Conservation (phyloP, 495 filamentous ascomycete species). For the Entonaema liquescens region DNA sequence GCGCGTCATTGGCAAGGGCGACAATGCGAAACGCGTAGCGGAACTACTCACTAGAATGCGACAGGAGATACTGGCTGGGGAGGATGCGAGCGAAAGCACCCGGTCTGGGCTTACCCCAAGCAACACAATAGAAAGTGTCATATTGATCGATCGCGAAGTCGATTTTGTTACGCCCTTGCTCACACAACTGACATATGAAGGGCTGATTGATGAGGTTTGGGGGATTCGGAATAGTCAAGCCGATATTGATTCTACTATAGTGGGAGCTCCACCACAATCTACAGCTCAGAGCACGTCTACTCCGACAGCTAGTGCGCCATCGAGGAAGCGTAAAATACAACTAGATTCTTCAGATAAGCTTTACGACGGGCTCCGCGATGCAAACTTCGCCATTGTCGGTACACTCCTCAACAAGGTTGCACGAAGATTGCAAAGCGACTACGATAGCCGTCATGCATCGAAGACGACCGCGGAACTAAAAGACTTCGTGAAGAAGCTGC, state of each 20-base stretch:
- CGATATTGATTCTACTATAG: conserved; percentile 91
- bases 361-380: conserved; percentile 86
- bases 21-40: conserved; percentile 86
- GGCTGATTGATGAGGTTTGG: conserved; percentile 93
- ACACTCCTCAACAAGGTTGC: conserved; percentile 90
- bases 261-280: conserved; percentile 72
- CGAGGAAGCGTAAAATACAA: conserved; percentile 86
- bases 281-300: conserved; percentile 62
- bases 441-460: conserved; percentile 86
- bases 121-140: conserved; percentile 82
- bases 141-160: conserved; percentile 94
- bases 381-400: conserved; percentile 95
- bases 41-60: conserved; percentile 94
- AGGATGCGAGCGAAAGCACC: conserved; percentile 68
- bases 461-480: conserved; percentile 90
- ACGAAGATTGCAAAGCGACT: conserved; percentile 84
- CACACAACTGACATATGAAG: conserved; percentile 97
- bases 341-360: conserved; percentile 90
- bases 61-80: conserved; percentile 83
- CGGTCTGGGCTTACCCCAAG: conserved; percentile 84
- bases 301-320: conserved; percentile 44
- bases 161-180: conserved; percentile 91
- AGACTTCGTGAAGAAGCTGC: conserved; percentile 90
- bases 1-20: conserved; percentile 94
- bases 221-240: conserved; percentile 88